Base-by-base conservation (phyloP, 2,329 filamentous ascomycete genomes). In the Pezicula rhizophila region DNA sequence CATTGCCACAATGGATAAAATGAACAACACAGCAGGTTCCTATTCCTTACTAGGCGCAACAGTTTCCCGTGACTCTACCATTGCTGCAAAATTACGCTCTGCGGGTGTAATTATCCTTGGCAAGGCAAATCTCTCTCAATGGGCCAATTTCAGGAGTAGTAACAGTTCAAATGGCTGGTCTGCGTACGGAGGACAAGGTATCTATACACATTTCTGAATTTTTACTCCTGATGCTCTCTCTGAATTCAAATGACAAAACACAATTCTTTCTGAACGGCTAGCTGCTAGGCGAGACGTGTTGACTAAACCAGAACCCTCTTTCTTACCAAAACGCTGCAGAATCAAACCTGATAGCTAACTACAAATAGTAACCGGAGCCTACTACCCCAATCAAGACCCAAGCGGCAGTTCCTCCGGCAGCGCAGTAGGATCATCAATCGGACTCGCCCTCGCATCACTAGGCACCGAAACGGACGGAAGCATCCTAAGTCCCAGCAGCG, bases 401-500 rank as follows among this genome's bases (percentile, higher is more conserved):
- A 72, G 68, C 38, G 82, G 82, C 3, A 81, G 77, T 46, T 82
- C 77, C 1, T 77, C 74, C 33, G 84, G 84, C 0, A 82, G 78
- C 55, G 84, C 70, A 11, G 82, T 87, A 1, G 69, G 75, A 5
- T 73, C 71, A 25, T 77, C 75, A 25, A 65, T 86, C 18, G 82
- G 81, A 0, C 70, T 87, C 2, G 77, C 79, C 1, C 66, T 77
- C 45, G 81, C 76, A 7, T 59, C 76, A 5, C 60, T 87, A 2
- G 83, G 83, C 6, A 79, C 82, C 0, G 84, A 84, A 62, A 87
- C 84, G 0, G 72, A 73, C 51, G 84, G 83, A 3, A 83, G 77
- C 14, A 85, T 87, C 46, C 60, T 85, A 3, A 72, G 70, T 10
- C 83, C 84, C 0, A 59, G 67, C 0, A 57, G 64, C 28, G 41